Conservation (phyloP, 1,284 basidiomycete species). For the Microbotryomycetes sp. region DNA sequence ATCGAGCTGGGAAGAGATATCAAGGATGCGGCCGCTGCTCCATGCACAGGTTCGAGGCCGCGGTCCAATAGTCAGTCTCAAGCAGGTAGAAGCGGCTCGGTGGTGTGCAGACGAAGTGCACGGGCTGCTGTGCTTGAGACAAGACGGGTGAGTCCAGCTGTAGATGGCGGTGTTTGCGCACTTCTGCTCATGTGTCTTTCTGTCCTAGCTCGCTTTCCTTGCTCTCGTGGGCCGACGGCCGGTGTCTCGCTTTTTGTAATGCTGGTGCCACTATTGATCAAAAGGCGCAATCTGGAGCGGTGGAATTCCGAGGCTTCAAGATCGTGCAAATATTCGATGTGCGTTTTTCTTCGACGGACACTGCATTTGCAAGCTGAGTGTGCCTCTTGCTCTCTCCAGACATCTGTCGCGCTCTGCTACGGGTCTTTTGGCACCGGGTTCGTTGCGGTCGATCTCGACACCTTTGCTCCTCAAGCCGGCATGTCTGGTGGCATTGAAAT, state of each 20-base stretch:
- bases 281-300: background rate
- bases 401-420: slow-evolving; percentile 4
- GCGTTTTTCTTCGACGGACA: background rate
- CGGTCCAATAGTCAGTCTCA: slow-evolving; percentile 15
- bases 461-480: slow-evolving; percentile 1
- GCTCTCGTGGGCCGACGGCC: slow-evolving; percentile 20
- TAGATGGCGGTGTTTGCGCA: too few relatives aligned
- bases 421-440: background rate
- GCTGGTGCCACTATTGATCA: background rate
- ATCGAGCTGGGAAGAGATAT: background rate
- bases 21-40: slow-evolving; percentile 5
- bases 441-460: slow-evolving; percentile 12
- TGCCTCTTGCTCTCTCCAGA: too few relatives aligned
- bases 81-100: background rate
- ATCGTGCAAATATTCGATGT: slow-evolving; percentile 3
- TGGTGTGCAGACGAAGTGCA: background rate
- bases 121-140: slow-evolving; percentile 9
- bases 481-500: background rate
- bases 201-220: slow-evolving; percentile 13
- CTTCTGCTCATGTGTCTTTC: too few relatives aligned
- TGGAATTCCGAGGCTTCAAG: slow-evolving; percentile 2
- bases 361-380: too few relatives aligned
- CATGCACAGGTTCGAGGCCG: slow-evolving; percentile 7
- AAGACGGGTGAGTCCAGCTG: slow-evolving; percentile 16
- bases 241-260: slow-evolving; percentile 7